Evolutionary conservation across 306 rosid species (phyloP), one percentile per base, ranked within the genome.

Genomic region (Quercus engelmannii): DNA sequence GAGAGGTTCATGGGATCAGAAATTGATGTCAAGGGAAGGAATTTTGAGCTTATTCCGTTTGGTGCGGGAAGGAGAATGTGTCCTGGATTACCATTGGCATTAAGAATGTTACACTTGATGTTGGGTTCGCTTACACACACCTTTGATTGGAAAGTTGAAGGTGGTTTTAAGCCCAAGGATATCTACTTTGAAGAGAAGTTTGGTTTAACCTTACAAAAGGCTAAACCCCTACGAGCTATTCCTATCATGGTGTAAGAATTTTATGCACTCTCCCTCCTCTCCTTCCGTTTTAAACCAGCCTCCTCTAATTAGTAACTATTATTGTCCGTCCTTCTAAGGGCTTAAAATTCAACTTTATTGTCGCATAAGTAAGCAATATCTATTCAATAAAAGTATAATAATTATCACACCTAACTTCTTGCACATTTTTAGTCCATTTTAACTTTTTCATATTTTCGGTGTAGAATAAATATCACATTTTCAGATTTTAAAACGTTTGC

Each of bases 31-130:
- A 56, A 25, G n/a, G 84, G 84, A 3, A 49, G 69, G 1, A 33
- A 73, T 52, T 86, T 80, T 78, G 84, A 84, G 88, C 75, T 89
- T 1, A 21, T 69, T n/a, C 90, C 92, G 1, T 89, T 89, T 23
- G 86, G 90, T 0, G 74, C 73, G 1, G 87, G 87, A 17, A 31
- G 88, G 19, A 69, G 88, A 54, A 84, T 78, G 15, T 89, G 90
- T 18, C 88, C 87, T 3, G 92, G 90, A 2, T 55, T 75, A 57
- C 81, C 77, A 5, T 63, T 87, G 85, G 90, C 84, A 1, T 31
- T 25, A 71, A 51, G 86, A 19, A 84, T 86, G 79, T 5, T 86
- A 70, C 80, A 75, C 63, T 35, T 83, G 84, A 76, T 80, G 55
- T 51, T 89, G 76, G 88, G 87, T 15, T 84, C 85, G 2, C 73